These are phyloP conservation scores for Dioscorea zingiberensis DNA, from an alignment of 106 monocot genomes.

Conservation along the genomic window DNA sequence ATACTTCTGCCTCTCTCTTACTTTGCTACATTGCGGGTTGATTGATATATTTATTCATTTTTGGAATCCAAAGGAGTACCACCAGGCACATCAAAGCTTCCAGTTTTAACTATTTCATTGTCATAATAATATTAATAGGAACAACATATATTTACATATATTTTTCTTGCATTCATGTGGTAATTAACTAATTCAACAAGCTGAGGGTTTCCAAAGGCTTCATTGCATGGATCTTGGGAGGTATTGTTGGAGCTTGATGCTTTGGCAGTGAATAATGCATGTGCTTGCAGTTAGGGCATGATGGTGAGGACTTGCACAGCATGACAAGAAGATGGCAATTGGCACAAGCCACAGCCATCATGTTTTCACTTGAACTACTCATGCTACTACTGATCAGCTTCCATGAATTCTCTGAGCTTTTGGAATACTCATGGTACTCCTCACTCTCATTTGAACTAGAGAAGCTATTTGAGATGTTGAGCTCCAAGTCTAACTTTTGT, in stretches of 20 bases:
- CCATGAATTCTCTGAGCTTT: conserved; percentile 3
- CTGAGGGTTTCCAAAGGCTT: conserved; percentile 75
- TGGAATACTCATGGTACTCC: not conserved
- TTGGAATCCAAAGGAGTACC: too few relatives aligned
- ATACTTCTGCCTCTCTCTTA: too few relatives aligned
- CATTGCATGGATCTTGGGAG: conserved; percentile 4
- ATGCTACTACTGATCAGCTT: not conserved
- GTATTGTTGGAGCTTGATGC: too few relatives aligned
- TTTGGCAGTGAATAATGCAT: conserved; percentile 39
- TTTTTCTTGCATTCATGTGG: too few relatives aligned
- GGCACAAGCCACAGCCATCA: conserved; percentile 20
- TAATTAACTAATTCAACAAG: conserved; percentile 58
- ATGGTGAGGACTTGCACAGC: conserved; percentile 75
- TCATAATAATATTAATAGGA: too few relatives aligned
- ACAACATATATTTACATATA: too few relatives aligned
- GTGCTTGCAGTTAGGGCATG: conserved; percentile 96
- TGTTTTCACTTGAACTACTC: conserved; percentile 21
- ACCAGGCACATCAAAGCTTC: too few relatives aligned
- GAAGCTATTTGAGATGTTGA: conserved; percentile 41
- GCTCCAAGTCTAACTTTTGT: conserved; percentile 40
- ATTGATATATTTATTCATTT: too few relatives aligned
- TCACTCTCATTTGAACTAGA: conserved; percentile 2
- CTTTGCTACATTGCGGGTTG: too few relatives aligned
- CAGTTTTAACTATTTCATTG: too few relatives aligned
- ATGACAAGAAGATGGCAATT: conserved; percentile 90